Base-by-base conservation (phyloP, 2,329 filamentous ascomycete genomes). In the Penicillium frequentans region DNA sequence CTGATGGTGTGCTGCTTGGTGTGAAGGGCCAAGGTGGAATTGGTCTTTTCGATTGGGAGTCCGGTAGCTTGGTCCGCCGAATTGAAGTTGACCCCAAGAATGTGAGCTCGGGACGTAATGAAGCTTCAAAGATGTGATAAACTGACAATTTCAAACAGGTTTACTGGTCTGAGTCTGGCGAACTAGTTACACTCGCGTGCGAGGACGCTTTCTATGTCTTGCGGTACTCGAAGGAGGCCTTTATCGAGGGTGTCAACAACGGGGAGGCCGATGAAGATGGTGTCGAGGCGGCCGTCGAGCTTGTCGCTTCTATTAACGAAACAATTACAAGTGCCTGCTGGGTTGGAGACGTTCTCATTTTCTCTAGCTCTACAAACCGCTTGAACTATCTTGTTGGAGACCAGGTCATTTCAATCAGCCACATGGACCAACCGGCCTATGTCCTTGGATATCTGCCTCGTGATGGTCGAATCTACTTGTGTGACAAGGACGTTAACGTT, bases 291-390 rank as follows among this genome's bases (percentile, higher is more conserved):
- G 95, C 95, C 6, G 97, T 99, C 66, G 95, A 98, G 71, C 90
- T 98, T 27, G 90, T 98, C 54, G 96, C 93, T 24, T 95, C 98
- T 73, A 92, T 97, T 70, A 93, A 89, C 71, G 95, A 98, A 78
- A 90, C 84, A 62, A 92, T 98, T 51, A 90, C 91, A 63, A 97
- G 93, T 21, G 95, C 93, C 66, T 90, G 96, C 79, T 99, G 95
- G 95, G 90, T 99, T 56, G 95, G 95, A 61, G 95, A 99, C 79
- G 96, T 93, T 80, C 96, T 99, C 82, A 93, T 98, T 74, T 99
- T 98, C 83, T 97, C 95, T 54, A 98, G 96, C 82, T 90, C 85
- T 74, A 96, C 93, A 10, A 97, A 98, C 82, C 90, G 95, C 60
- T 82, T 99, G 58, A 98, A 98, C 81, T 98, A 98, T 79, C 86